A percentile compares a stretch with the other conserved stretches of the same genome.
Evolutionary conservation across 106 monocot genomes (phyloP).

Genomic region (Iris macrosiphon): DNA sequence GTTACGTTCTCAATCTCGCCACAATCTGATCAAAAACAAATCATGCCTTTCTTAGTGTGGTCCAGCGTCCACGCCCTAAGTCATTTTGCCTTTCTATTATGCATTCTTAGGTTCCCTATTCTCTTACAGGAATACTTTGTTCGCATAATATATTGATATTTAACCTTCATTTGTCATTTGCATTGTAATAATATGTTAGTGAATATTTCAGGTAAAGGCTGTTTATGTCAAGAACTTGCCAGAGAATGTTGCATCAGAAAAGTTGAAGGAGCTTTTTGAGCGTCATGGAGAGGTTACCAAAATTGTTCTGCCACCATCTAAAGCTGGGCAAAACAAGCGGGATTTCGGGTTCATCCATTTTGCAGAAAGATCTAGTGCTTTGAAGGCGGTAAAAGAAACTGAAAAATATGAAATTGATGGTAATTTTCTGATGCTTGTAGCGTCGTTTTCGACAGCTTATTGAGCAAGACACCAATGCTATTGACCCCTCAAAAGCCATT

Average conservation of each 20-base stretch:
- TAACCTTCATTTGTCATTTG: neutral
- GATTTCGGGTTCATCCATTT: conserved; percentile 98
- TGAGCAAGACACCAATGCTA: neutral
- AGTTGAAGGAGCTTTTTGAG: conserved; percentile 80
- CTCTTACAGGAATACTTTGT: too few relatives aligned
- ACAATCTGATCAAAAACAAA: too few relatives aligned
- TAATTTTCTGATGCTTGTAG: conserved; percentile 17
- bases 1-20: too few relatives aligned
- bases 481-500: neutral
- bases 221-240: conserved; percentile 93
- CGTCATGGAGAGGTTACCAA: conserved; percentile 88
- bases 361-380: conserved; percentile 93
- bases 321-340: conserved; percentile 68
- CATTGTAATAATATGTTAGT: neutral
- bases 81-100: too few relatives aligned
- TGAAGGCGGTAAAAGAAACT: conserved; percentile 80
- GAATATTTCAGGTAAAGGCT: conserved; percentile 76
- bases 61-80: too few relatives aligned
- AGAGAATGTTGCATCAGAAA: conserved; percentile 67
- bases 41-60: too few relatives aligned
- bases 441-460: neutral
- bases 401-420: conserved; percentile 93
- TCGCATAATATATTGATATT: too few relatives aligned
- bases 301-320: conserved; percentile 83
- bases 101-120: too few relatives aligned